A percentile compares a stretch with the other conserved stretches of the same genome.
These are phyloP conservation scores for Tardiomyces digboiensis DNA, from an alignment of 1,139 yeast genomes.

Conservation along the genomic window DNA sequence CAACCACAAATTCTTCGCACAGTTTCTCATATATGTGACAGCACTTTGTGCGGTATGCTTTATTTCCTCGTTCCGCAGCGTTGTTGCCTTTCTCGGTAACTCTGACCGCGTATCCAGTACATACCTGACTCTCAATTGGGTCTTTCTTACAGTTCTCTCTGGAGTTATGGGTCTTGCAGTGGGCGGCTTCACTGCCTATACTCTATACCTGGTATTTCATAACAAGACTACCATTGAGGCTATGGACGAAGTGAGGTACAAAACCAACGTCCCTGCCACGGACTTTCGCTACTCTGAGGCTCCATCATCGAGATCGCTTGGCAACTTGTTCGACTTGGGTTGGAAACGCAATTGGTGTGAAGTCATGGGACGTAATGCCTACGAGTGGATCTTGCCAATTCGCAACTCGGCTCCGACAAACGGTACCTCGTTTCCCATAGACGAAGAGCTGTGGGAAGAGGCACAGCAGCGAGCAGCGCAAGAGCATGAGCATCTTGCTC, in stretches of 20 bases:
- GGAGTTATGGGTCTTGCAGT: conserved; percentile 58
- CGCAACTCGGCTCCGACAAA: conserved; percentile 5
- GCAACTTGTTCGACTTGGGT: conserved; percentile 76
- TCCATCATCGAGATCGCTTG: conserved; percentile 33
- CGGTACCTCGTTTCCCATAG: conserved; percentile 25
- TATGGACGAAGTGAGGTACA: conserved; percentile 49
- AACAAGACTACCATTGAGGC: conserved; percentile 82
- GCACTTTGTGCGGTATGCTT: conserved; percentile 38
- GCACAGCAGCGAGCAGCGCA: conserved; percentile 23
- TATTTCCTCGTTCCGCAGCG: conserved; percentile 29
- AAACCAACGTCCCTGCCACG: conserved; percentile 34
- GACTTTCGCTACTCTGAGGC: conserved; percentile 30
- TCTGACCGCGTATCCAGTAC: conserved; percentile 25
- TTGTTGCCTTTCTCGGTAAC: conserved; percentile 43
- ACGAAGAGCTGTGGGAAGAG: conserved; percentile 17
- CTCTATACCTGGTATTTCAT: conserved; percentile 44
- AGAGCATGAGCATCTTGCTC: conserved; percentile 10
- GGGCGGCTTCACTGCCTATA: conserved; percentile 46
- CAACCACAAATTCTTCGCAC: conserved; percentile 74
- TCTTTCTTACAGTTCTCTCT: conserved; percentile 51
- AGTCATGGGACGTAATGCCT: conserved; percentile 61
- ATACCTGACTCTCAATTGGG: conserved; percentile 47
- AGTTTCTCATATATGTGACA: conserved; percentile 54
- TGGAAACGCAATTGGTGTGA: conserved; percentile 46
- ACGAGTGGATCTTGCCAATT: conserved; percentile 69